phyloP scores from a whole-genome alignment of 2,329 filamentous ascomycete genomes.

The Calonectria honghensis region DNA sequence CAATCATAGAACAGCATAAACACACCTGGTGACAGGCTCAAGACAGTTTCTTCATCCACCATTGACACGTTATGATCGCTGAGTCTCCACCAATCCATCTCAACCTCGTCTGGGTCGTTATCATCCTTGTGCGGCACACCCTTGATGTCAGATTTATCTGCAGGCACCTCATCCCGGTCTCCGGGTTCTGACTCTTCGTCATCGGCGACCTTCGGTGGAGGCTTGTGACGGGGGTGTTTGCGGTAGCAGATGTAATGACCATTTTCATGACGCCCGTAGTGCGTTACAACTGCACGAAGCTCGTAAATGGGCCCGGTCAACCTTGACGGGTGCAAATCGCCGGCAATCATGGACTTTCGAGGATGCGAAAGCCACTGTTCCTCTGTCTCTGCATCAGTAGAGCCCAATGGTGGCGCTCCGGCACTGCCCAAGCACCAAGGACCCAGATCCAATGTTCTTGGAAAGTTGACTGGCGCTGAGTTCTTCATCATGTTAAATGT shows the following conservation, averaged over 20 bases:
- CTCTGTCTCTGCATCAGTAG: slow-evolving; percentile 50
- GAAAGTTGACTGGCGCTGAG: slow-evolving; percentile 85
- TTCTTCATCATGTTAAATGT: slow-evolving; percentile 91
- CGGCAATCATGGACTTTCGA: slow-evolving; percentile 82
- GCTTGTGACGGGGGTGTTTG: slow-evolving; percentile 72
- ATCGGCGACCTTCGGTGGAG: slow-evolving; percentile 34
- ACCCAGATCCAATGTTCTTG: slow-evolving; percentile 82
- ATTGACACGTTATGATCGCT: slow-evolving; percentile 90
- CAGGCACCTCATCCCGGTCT: slow-evolving; percentile 35
- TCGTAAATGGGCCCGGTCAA: slow-evolving; percentile 80
- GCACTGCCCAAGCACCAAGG: slow-evolving; percentile 88
- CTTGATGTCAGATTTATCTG: slow-evolving; percentile 31
- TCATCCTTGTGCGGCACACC: slow-evolving; percentile 43
- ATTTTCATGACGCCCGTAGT: slow-evolving; percentile 93
- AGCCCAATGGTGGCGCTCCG: slow-evolving; percentile 44
- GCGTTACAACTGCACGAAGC: slow-evolving; percentile 88
- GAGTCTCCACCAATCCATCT: slow-evolving; percentile 88
- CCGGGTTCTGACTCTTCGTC: slow-evolving; percentile 43
- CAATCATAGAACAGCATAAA: slow-evolving; percentile 99
- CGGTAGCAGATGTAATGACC: slow-evolving; percentile 97
- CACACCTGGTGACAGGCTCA: slow-evolving; percentile 83
- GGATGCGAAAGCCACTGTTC: slow-evolving; percentile 85
- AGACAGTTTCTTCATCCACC: slow-evolving; percentile 83
- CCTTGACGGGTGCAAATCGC: slow-evolving; percentile 68
- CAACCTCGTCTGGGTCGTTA: slow-evolving; percentile 51